Base-by-base conservation (phyloP, 768 basidiomycete species). In the Rhizopogon vulgaris region DNA sequence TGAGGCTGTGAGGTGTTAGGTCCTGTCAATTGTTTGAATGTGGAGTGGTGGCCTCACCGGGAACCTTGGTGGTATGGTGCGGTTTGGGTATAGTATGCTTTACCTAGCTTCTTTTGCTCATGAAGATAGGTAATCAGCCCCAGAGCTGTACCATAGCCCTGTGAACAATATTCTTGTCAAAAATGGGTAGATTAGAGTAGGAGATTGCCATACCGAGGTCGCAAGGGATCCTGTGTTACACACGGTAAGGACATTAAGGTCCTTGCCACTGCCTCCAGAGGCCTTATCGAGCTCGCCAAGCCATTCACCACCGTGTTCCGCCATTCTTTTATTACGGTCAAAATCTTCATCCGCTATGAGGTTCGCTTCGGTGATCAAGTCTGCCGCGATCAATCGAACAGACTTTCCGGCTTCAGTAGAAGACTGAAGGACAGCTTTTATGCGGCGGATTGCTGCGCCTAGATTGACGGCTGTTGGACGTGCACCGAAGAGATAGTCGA, bases 391-490 rank as follows among this genome's bases (percentile, higher is more conserved):
- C 22, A 75, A 70, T 37, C 72, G 63, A 3, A 73, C 75, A 1
- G 73, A 74, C 24, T 71, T 71, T 46, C 74, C 67, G 0, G 73
- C 70, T 9, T 73, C 68, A 25, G 66, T 43, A 10, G 58, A 61
- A 6, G 67, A 59, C 32, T 64, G 63, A n/a, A 91, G 71, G 3
- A 71, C 70, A 14, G 71, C 70, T 6, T 76, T 67, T 36, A 98
- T 78, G 17, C 93, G 79, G 17, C 84, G 78, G 41, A 84, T 90
- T 6, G 92, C 93, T 41, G 85, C 87, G 10, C 90, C 84, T 18
- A 98, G 85, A 70, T 98, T 98, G 59, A 98, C 94, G 6, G 94
- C 94, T 0, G 94, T 98, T 14, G 95, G 94, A n/a, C 94, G 81
- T 2, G 94, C 87, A 2, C 85, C 90, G 66, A 79, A 84, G 11